Percentiles rank a stretch among this genome's conserved stretches.
phyloP scores from a whole-genome alignment of 2,329 filamentous ascomycete genomes.

The Reticulascus tulasneorum region DNA sequence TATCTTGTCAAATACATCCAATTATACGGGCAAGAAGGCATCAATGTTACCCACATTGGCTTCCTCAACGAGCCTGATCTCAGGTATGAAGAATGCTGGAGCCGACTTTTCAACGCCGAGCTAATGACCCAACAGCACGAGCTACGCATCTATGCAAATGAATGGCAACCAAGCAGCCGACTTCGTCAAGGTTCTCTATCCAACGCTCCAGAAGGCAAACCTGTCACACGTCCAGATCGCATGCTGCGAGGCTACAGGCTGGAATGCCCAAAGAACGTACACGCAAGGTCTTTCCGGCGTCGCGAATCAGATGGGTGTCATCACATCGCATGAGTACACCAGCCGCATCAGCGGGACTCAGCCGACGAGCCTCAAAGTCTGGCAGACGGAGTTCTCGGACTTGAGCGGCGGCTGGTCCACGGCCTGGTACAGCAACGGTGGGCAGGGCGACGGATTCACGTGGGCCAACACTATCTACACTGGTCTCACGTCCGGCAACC shows the following conservation, averaged over 20 bases:
- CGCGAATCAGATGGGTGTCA: slow-evolving; percentile 24
- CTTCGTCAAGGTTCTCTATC: too few relatives aligned
- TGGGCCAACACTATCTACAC: slow-evolving; percentile 53
- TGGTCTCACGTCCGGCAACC: slow-evolving; percentile 42
- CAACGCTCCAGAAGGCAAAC: too few relatives aligned
- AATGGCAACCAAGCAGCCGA: too few relatives aligned
- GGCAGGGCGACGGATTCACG: slow-evolving; percentile 46
- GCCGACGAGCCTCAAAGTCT: slow-evolving; percentile 37
- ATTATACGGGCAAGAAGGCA: slow-evolving; percentile 38
- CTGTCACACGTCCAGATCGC: too few relatives aligned
- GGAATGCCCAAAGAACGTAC: slow-evolving; percentile 31
- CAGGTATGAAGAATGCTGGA: too few relatives aligned
- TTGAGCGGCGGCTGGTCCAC: slow-evolving; percentile 39
- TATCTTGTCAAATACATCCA: slow-evolving; percentile 44
- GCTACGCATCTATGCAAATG: too few relatives aligned
- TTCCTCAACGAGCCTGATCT: slow-evolving; percentile 16
- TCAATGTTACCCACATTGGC: slow-evolving; percentile 35
- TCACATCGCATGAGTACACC: slow-evolving; percentile 38
- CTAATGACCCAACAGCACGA: too few relatives aligned
- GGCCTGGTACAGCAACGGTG: slow-evolving; percentile 43
- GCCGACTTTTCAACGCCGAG: too few relatives aligned
- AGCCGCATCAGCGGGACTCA: slow-evolving; percentile 34
- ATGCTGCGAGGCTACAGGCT: slow-evolving; percentile 36
- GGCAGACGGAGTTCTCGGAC: slow-evolving; percentile 51
- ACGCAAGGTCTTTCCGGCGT: slow-evolving; percentile 30